These are phyloP conservation scores for Gynochthodes officinalis DNA, from an alignment of 257 asterid genomes.

Conservation along the genomic window DNA sequence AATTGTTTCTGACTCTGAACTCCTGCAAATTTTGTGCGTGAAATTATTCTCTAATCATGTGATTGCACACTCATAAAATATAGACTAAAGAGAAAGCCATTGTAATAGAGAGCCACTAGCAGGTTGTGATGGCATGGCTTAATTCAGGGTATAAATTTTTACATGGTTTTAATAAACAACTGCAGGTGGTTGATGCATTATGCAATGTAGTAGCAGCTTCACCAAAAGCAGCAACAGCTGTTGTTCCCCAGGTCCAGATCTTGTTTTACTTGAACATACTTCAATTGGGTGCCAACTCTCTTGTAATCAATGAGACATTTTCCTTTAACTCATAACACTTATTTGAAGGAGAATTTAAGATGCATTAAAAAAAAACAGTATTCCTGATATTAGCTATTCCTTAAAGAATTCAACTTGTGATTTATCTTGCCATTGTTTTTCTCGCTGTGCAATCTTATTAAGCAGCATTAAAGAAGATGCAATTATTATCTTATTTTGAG, in stretches of 20 bases:
- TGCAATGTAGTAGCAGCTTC: slow-evolving; percentile 92
- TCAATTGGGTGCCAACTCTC: not conserved
- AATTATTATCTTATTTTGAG: not conserved
- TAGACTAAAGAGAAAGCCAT: not conserved
- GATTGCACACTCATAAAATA: not conserved
- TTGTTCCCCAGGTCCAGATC: slow-evolving; percentile 93
- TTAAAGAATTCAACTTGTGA: not conserved
- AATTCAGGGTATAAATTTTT: not conserved
- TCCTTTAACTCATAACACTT: no score
- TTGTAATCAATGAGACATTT: not conserved
- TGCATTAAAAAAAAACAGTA: not conserved
- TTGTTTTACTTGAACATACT: slow-evolving; percentile 35
- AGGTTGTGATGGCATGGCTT: not conserved
- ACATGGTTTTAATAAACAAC: not conserved
- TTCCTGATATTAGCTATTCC: not conserved
- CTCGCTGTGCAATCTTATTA: not conserved
- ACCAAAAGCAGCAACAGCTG: slow-evolving; percentile 97
- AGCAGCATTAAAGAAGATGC: not conserved
- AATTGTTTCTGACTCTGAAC: not conserved
- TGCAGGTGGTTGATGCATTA: slow-evolving; percentile 93
- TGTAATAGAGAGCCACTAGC: not conserved
- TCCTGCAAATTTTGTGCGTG: not conserved
- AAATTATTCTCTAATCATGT: not conserved
- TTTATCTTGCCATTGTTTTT: not conserved
- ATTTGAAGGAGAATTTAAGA: not conserved